Conservation (phyloP, 2,329 filamentous ascomycete genomes). For the Cyclaneusma minus region DNA sequence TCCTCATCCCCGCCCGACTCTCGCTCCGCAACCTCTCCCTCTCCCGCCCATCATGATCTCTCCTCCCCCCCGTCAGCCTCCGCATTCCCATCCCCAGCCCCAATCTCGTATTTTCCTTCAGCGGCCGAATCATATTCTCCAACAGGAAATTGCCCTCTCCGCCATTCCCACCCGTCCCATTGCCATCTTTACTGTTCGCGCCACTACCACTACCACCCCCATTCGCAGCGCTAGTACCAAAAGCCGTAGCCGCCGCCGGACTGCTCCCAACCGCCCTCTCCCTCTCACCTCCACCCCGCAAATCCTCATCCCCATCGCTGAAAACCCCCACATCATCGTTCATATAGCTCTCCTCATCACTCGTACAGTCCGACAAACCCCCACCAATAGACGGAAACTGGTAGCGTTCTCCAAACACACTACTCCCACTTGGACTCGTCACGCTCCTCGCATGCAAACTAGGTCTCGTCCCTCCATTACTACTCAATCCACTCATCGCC, state of each 20-base stretch:
- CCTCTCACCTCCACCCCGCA: constrained; percentile 12
- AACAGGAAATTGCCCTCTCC: constrained; percentile 33
- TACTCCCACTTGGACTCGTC: constrained; percentile 56
- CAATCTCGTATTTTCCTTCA: constrained; percentile 38
- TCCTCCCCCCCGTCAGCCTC: constrained; percentile 40
- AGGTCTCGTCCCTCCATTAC: too few species aligned
- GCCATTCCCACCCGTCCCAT: constrained; percentile 7
- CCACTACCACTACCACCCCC: constrained; percentile 17
- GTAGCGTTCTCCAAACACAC: constrained; percentile 38
- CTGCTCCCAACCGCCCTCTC: too few species aligned
- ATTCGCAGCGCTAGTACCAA: too few species aligned
- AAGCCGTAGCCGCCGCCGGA: too few species aligned
- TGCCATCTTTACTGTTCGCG: constrained; percentile 22
- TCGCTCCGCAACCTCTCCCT: constrained; percentile 16
- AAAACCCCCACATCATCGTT: constrained; percentile 57
- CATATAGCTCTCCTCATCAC: too few species aligned
- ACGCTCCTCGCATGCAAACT: constrained; percentile 67
- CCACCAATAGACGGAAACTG: constrained; percentile 62
- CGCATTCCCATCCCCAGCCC: constrained; percentile 46
- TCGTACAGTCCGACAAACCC: too few species aligned
- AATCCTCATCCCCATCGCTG: constrained; percentile 59
- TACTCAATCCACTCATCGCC: too few species aligned
- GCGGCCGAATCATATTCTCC: constrained; percentile 45
- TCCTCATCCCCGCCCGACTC: constrained; percentile 35
- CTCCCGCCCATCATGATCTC: constrained; percentile 15